A percentile compares a stretch with the other conserved stretches of the same genome.
Conservation (phyloP, 306 rosid genomes). For the Vachellia pachyceras region DNA sequence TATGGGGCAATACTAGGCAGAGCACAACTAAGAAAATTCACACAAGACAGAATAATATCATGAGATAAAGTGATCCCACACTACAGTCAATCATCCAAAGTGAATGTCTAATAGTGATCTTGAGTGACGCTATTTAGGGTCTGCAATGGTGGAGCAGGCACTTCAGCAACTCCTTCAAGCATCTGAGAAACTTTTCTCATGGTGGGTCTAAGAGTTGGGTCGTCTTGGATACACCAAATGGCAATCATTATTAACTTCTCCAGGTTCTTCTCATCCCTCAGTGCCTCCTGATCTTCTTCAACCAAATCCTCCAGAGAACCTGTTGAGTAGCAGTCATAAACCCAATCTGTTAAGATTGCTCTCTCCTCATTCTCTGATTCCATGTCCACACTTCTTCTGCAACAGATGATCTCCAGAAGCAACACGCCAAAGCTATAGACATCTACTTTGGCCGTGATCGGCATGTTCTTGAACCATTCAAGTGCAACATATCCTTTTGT, state of each 20-base stretch:
- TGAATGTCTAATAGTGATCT: background rate
- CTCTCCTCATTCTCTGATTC: conserved; percentile 39
- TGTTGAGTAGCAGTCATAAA: conserved; percentile 36
- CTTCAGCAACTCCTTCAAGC: conserved; percentile 54
- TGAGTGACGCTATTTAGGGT: conserved; percentile 9
- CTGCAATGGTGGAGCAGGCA: conserved; percentile 41
- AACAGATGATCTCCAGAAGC: conserved; percentile 46
- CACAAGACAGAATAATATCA: background rate
- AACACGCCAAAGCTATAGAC: conserved; percentile 48
- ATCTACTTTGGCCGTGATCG: conserved; percentile 47
- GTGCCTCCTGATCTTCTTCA: conserved; percentile 45
- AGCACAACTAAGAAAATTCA: background rate
- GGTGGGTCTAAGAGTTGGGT: conserved; percentile 46
- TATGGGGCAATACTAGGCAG: background rate
- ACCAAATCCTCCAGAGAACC: conserved; percentile 40
- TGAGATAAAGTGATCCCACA: background rate
- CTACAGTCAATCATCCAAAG: background rate
- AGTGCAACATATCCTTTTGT: conserved; percentile 57
- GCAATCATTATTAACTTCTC: conserved; percentile 43
- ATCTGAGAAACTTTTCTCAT: conserved; percentile 45
- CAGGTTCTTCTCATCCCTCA: conserved; percentile 39
- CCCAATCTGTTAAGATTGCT: conserved; percentile 52
- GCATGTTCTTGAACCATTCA: conserved; percentile 52
- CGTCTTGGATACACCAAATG: conserved; percentile 52
- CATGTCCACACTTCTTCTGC: conserved; percentile 41